phyloP scores from a whole-genome alignment of 805 yeast genomes.

The Candida succiphila region DNA sequence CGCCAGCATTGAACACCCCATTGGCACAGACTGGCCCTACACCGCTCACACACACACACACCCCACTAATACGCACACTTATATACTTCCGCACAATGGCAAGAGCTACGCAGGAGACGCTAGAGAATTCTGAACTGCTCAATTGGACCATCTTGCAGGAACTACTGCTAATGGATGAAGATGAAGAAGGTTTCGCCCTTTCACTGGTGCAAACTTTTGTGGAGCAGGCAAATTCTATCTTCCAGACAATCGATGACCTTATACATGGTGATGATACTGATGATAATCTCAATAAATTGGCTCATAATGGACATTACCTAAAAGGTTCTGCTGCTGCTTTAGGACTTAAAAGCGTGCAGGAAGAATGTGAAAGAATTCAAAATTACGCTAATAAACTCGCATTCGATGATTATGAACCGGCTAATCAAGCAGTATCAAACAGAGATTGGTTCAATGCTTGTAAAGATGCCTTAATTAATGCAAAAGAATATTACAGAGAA shows the following conservation, averaged over 20 bases:
- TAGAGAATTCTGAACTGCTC: slow-evolving; percentile 51
- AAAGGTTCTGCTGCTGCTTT: slow-evolving; percentile 95
- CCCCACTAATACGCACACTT: background rate
- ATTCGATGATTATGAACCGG: slow-evolving; percentile 15
- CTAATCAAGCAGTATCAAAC: slow-evolving; percentile 22
- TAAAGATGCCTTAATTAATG: slow-evolving; percentile 42
- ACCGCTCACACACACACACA: no score
- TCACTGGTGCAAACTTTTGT: slow-evolving; percentile 74
- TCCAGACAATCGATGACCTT: slow-evolving; percentile 57
- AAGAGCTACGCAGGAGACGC: slow-evolving; percentile 8
- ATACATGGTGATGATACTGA: slow-evolving; percentile 27
- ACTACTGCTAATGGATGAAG: slow-evolving; percentile 91
- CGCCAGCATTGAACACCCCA: no score
- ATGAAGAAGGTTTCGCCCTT: slow-evolving; percentile 82
- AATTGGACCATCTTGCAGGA: slow-evolving; percentile 88
- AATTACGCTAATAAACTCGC: slow-evolving; percentile 58
- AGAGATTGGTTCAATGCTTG: slow-evolving; percentile 30
- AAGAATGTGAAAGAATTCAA: slow-evolving; percentile 89
- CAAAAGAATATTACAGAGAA: slow-evolving; percentile 38
- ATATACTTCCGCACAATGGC: background rate
- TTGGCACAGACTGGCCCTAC: no score
- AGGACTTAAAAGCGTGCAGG: slow-evolving; percentile 73
- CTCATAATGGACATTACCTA: slow-evolving; percentile 80
- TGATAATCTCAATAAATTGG: slow-evolving; percentile 44
- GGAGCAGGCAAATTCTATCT: slow-evolving; percentile 81